Evolutionary conservation across 2,329 filamentous ascomycete species (phyloP).

Genomic region (Pyrenochaeta sp.): DNA sequence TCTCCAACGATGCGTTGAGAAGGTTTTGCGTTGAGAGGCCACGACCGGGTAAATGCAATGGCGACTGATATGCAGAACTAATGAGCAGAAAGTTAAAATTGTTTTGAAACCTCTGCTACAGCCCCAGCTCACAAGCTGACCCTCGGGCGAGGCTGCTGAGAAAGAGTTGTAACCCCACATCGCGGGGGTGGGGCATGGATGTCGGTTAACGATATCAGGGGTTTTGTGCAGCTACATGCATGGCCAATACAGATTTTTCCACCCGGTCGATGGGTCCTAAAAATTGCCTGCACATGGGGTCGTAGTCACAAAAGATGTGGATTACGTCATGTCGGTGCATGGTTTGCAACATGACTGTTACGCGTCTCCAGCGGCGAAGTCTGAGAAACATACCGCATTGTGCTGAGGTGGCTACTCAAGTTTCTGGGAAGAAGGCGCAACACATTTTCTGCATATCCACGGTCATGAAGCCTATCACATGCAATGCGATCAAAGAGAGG

Average conservation of each 20-base stretch:
- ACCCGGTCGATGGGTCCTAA: neutral
- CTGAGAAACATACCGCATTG: neutral
- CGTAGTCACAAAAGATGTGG: neutral
- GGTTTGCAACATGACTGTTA: neutral
- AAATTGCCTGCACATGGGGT: neutral
- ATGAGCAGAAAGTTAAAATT: neutral
- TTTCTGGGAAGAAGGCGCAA: too few species aligned
- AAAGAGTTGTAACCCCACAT: conserved; percentile 34
- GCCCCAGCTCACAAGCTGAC: neutral
- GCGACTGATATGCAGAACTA: neutral
- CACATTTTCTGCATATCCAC: too few species aligned
- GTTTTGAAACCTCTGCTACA: neutral
- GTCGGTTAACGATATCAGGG: conserved; percentile 29
- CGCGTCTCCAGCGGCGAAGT: neutral
- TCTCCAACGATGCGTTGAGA: neutral
- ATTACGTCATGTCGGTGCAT: neutral
- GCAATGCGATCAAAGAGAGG: too few species aligned
- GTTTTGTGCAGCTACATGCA: neutral
- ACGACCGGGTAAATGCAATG: neutral
- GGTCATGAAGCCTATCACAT: too few species aligned
- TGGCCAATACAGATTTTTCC: neutral
- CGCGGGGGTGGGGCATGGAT: conserved; percentile 36
- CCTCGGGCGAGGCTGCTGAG: neutral
- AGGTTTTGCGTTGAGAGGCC: neutral
- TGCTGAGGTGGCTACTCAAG: neutral